phyloP scores from a whole-genome alignment of 768 basidiomycete genomes.

The Multifurca ochricompacta region DNA sequence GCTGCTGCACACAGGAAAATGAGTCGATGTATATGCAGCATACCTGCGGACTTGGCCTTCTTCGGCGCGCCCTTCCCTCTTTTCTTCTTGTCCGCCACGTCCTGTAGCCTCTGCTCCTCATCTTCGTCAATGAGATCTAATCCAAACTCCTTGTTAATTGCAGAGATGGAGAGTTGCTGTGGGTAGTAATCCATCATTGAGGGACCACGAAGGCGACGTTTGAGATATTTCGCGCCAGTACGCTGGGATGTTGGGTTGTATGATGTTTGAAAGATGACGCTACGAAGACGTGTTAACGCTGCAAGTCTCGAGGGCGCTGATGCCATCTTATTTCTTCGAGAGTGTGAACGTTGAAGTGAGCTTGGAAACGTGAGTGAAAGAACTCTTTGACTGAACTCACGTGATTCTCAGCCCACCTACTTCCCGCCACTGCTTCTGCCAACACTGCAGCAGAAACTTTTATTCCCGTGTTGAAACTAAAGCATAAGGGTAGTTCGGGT shows the following conservation, averaged over 20 bases:
- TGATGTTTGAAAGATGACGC: constrained; percentile 74
- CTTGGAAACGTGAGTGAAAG: not conserved
- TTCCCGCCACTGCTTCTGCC: not conserved
- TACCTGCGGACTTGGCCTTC: constrained; percentile 67
- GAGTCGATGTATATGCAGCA: constrained; percentile 25
- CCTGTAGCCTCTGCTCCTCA: constrained; percentile 60
- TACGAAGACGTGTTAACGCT: constrained; percentile 56
- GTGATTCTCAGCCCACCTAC: not conserved
- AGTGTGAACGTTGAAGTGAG: not conserved
- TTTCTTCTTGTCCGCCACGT: constrained; percentile 57
- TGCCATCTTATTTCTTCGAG: constrained; percentile 25
- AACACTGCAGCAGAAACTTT: not conserved
- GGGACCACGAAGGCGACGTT: constrained; percentile 72
- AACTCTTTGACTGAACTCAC: not conserved
- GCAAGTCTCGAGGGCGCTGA: constrained; percentile 43
- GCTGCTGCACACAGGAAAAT: not conserved
- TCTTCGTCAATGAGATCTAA: constrained; percentile 49
- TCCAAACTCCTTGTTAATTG: constrained; percentile 33
- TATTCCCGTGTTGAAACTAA: not conserved
- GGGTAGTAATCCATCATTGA: constrained; percentile 85
- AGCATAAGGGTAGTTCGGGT: not conserved
- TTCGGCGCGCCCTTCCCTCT: constrained; percentile 81
- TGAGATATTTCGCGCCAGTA: constrained; percentile 90
- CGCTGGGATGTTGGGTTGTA: constrained; percentile 79
- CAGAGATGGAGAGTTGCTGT: constrained; percentile 43